phyloP scores from a whole-genome alignment of 306 rosid genomes.

The Prinsepia uniflora region DNA sequence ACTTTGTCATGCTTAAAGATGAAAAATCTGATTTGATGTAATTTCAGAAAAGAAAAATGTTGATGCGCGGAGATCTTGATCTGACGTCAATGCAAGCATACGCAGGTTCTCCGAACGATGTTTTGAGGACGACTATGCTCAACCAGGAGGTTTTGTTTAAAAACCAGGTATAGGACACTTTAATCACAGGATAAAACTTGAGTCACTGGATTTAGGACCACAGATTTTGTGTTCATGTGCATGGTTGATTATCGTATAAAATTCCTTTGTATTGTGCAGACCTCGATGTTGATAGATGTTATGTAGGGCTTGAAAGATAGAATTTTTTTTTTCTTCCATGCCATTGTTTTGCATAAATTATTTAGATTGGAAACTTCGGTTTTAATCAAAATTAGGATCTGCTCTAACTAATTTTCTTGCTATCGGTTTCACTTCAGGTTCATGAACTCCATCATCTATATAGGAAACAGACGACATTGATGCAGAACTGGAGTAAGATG shows the following conservation, averaged over 20 bases:
- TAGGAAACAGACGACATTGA: constrained; percentile 44
- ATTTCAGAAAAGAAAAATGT: constrained; percentile 28
- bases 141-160: constrained; percentile 50
- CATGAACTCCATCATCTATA: constrained; percentile 56
- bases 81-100: constrained; percentile 30
- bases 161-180: constrained; percentile 41
- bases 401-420: background rate
- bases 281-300: background rate
- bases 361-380: background rate
- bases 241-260: background rate
- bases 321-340: background rate
- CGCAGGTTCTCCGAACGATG: constrained; percentile 30
- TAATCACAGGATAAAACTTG: background rate
- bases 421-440: constrained; percentile 36
- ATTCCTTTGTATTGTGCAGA: background rate
- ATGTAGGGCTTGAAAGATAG: background rate
- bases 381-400: background rate
- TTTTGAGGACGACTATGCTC: constrained; percentile 50
- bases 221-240: background rate
- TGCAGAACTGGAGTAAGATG: constrained; percentile 32
- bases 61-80: constrained; percentile 39
- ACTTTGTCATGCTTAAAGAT: background rate
- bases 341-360: background rate
- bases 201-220: background rate
- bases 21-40: constrained; percentile 18